Evolutionary conservation across 2,329 filamentous ascomycete species (phyloP).

Genomic region (Thermoascus crustaceus): DNA sequence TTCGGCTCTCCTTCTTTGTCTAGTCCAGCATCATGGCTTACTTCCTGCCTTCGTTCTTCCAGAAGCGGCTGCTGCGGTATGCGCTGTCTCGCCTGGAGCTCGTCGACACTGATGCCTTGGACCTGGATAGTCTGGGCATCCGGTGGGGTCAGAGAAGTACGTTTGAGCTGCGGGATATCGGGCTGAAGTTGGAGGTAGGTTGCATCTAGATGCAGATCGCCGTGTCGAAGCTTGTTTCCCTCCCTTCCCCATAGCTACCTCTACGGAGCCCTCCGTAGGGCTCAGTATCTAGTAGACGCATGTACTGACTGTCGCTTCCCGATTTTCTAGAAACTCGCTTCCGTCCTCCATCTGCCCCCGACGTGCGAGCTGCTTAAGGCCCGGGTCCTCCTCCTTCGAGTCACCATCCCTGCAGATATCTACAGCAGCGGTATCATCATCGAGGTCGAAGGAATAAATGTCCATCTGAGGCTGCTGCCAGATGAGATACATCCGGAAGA

Average conservation of each 20-base stretch:
- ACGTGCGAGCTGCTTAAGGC: slow-evolving; percentile 65
- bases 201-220: slow-evolving; percentile 1
- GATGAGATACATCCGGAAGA: slow-evolving; percentile 10
- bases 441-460: slow-evolving; percentile 72
- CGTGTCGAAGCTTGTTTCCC: slow-evolving; percentile 3
- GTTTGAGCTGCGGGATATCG: slow-evolving; percentile 80
- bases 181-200: slow-evolving; percentile 65
- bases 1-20: slow-evolving; percentile 20
- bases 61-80: slow-evolving; percentile 83
- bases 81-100: slow-evolving; percentile 75
- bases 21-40: slow-evolving; percentile 57
- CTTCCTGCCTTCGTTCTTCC: slow-evolving; percentile 69
- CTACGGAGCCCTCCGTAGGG: no score
- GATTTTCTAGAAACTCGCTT: slow-evolving; percentile 71
- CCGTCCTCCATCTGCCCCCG: slow-evolving; percentile 64
- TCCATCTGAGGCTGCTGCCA: slow-evolving; percentile 52
- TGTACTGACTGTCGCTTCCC: slow-evolving; percentile 1
- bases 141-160: slow-evolving; percentile 72
- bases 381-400: slow-evolving; percentile 63
- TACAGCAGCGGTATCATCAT: slow-evolving; percentile 75
- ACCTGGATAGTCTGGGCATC: slow-evolving; percentile 79
- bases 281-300: not conserved
- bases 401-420: slow-evolving; percentile 82
- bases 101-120: slow-evolving; percentile 77
- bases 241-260: not conserved